Evolutionary conservation across 352 stramenopile genomes (phyloP), one percentile per base, ranked within the genome.

Genomic region (Pythium apleroticum): DNA sequence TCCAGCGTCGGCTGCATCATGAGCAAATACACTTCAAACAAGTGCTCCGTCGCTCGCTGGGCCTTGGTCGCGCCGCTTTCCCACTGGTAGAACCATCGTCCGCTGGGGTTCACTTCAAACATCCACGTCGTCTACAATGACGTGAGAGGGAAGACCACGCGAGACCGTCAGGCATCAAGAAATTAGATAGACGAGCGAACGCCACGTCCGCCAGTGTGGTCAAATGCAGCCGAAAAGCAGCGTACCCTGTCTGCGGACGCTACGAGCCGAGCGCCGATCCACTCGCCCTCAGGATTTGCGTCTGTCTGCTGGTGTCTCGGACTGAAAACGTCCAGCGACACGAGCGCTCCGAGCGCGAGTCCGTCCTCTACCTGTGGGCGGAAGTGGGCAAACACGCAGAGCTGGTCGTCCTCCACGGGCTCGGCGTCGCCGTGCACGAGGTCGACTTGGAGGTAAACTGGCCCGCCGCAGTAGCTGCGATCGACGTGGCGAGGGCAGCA

Each of bases 21-120:
- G 4, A 46, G 12, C 27, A 63, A 17, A 19, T 43, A 19, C 33
- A 76, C 77, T 2, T 72, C 63, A 20, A 88, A 71, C 24, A 81
- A 67, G 58, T 89, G 81, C 41, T 84, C 73, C 6, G 63, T 81
- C 55, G 82, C 75, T 4, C 81, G 74, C 48, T 88, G 79, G 9
- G 72, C 68, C 66, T 88, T 88, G 12, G 72, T 84, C 48, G 71
- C 78, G 3, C 71, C 81, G 53, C 77, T 88, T 39, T 87, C 79
- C 79, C 81, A 90, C 20, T 81, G 68, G 67, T 90, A 90, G 55
- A 84, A 90, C 81, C 81, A 90, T 14, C 78, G 68, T 12, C 73
- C 77, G 17, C 67, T 68, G 0, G 69, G 45, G 46, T 86, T 90
- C 57, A 90, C 71, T 65, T 81, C 66, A 58, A 86, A 88, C 25